A percentile compares a stretch with the other conserved stretches of the same genome.
Evolutionary conservation across 2,329 filamentous ascomycete genomes (phyloP).

Genomic region (Allantophomopsis cytisporea): DNA sequence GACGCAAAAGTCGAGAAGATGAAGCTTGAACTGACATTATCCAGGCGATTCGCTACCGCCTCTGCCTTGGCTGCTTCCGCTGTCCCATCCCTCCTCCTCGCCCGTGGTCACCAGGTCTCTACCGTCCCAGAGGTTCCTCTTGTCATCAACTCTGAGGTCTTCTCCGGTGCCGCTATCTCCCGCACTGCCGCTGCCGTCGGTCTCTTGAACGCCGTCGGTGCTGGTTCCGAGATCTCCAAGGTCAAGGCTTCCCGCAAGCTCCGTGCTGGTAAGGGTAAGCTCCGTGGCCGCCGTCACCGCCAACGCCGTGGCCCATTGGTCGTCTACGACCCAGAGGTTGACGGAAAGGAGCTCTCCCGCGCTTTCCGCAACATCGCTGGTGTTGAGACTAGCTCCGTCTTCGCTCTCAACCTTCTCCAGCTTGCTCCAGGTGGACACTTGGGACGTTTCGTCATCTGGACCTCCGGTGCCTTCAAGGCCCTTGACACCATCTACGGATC

Average conservation of each 20-base stretch:
- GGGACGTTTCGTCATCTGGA: slow-evolving; percentile 98
- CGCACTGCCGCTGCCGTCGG: slow-evolving; percentile 81
- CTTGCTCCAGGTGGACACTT: slow-evolving; percentile 98
- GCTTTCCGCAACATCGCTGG: slow-evolving; percentile 99
- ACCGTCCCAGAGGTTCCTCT: slow-evolving; percentile 92
- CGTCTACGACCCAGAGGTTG: slow-evolving; percentile 90
- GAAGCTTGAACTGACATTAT: slow-evolving; percentile 14
- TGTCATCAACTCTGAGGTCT: slow-evolving; percentile 82
- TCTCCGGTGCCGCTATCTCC: slow-evolving; percentile 64
- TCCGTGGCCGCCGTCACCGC: slow-evolving; percentile 89
- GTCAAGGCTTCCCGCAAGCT: slow-evolving; percentile 94
- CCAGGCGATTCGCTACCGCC: slow-evolving; percentile 88
- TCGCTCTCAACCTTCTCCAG: slow-evolving; percentile 95
- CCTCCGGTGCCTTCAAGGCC: slow-evolving; percentile 89
- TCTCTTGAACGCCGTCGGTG: slow-evolving; percentile 85
- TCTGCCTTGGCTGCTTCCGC: slow-evolving; percentile 96
- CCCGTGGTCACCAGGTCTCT: slow-evolving; percentile 92
- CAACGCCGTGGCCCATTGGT: slow-evolving; percentile 96
- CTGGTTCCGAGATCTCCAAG: slow-evolving; percentile 84
- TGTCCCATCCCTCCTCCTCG: slow-evolving; percentile 85
- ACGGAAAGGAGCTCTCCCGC: slow-evolving; percentile 85
- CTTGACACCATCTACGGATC: slow-evolving; percentile 96
- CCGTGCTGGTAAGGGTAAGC: slow-evolving; percentile 97
- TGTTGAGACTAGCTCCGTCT: slow-evolving; percentile 92
- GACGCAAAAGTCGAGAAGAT: not conserved